Evolutionary conservation across 768 basidiomycete genomes (phyloP), one percentile per base, ranked within the genome.

Genomic region (Pisolithus orientalis): DNA sequence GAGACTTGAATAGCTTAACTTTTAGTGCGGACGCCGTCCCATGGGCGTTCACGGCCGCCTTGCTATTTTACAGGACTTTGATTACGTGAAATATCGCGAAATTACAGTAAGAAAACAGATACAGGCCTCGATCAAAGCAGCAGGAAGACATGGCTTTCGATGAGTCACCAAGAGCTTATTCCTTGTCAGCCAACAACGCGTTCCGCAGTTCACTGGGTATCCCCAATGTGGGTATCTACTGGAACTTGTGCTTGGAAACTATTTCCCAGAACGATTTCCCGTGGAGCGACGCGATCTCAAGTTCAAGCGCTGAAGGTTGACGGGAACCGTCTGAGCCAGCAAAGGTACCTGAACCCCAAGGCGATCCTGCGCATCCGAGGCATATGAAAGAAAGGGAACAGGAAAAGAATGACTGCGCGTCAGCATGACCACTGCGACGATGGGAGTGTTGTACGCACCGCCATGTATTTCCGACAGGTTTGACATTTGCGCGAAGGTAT

Each of bases 301-400:
- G 57, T 65, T 87, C 84, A 38, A 84, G 72, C 6, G 68, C 59
- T 6, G 73, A 73, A 21, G 86, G 85, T 59, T 81, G 77, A 58
- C 86, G 83, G 14, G 78, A 71, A 27, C 83, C 84, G 53, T 78
- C 75, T 8, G 68, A 62, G 42, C 72, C 75, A 11, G 84, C 74
- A 58, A 80, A 72, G 31, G 85, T 85, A 44, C 85, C 88, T n/a
- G 87, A 83, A 57, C 90, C 90, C 80, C 84, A 94, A 1, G 90
- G 79, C 17, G 85, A 84, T 43, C 87, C 87, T 84, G 50, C 31
- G 47, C n/a, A 24, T 17, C n/a, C 31, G 7, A 44, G 25, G 13
- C 27, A 11, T 3, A 37, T 17, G 13, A 44, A 1, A 6, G 16
- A 14, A 14, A 27, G 29, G 13, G 27, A 13, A 21, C 21, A 21